Evolutionary conservation across 2,329 filamentous ascomycete species (phyloP), one percentile per base, ranked within the genome.

Genomic region (Achaetomium macrosporum): DNA sequence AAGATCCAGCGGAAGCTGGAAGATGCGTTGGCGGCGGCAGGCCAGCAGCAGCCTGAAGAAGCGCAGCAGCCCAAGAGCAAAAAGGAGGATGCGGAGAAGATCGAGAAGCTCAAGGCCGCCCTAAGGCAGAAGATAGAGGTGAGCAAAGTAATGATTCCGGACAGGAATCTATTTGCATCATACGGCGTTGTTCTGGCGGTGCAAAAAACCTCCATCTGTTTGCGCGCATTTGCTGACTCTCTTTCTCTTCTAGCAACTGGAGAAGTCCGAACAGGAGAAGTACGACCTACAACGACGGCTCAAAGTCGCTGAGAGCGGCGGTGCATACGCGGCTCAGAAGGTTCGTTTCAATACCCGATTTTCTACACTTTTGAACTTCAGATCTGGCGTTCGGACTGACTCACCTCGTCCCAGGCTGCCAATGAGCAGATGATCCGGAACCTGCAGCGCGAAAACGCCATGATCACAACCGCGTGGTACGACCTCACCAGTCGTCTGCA

Each of bases 401-500:
- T 44, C 9, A 35, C 19, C 20, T 33, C 20, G 6, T 39, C 30
- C 33, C 31, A 81, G 75, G 75, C 76, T 41, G 71, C 76, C 50
- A 69, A 68, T 58, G 78, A 82, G 43, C 72, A 79, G 63, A 71
- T 75, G 47, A 79, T 88, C 64, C 81, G 82, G 59, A 87, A 84
- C 61, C 78, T 95, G 54, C 80, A 87, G 66, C 81, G 86, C 61
- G 89, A 95, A 69, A 90, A 89, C 67, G 78, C 79, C 37, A 77
- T 93, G 65, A 89, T 95, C 63, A 76, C 85, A 25, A 87, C 84
- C n/a, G 89, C 89, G 2, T 95, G 88, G 88, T 91, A 91, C 71
- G 88, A 92, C 68, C 79, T 93, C 63, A 84, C 85, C 25, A 84
- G 78, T 65, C 78, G 89, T 47, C 70, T 95, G 61, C 88, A 93